Base-by-base conservation (phyloP, 805 yeast species). In the Lipomyces yamanashiensis region DNA sequence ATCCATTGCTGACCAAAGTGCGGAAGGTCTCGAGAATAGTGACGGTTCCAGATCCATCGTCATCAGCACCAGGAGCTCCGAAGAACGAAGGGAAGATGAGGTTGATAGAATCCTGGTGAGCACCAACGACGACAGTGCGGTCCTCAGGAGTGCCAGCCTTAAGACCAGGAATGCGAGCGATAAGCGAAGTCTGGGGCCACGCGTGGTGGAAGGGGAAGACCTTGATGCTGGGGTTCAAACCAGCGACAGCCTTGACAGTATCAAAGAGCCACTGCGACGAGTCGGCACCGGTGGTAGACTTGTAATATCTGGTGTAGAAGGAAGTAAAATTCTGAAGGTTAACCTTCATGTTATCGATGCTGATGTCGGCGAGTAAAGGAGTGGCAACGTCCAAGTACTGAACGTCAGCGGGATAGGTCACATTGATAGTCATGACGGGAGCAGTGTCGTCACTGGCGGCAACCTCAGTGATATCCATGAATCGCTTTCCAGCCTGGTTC, bases 1-100 rank as follows among this genome's bases (percentile, higher is more conserved):
- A 81, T 0, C 79, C 77, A 28, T 75, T 66, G 41, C 77, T 79
- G 7, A 83, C 75, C 34, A 90, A 76, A 15, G 89, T 76, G 68
- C 95, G 81, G 70, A 92, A 81, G 0, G 92, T 85, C 74, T 92
- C 96, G 59, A 92, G 75, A 39, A 84, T 82, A 1, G 96, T 87
- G 3, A 88, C 86, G 4, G 92, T 87, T 9, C 98, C 98, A 2
- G 92, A 85, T 1, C 96, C 96, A 75, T 92, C 89, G 73, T 93
- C 98, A 74, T 93, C 98, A 2, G 97, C 98, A 2, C 98, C 98
- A 1, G 97, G 97, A 0, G 97, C 90, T 28, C 85, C 81, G 68
- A 88, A 73, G 19, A 85, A 66, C 50, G 80, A 80, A 9, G 97
- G 97, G 61, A 89, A 80, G 49, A 89, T 69, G 60, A 90, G 78